phyloP scores from a whole-genome alignment of 305 asterid genomes.

The Fraxinus platypoda region DNA sequence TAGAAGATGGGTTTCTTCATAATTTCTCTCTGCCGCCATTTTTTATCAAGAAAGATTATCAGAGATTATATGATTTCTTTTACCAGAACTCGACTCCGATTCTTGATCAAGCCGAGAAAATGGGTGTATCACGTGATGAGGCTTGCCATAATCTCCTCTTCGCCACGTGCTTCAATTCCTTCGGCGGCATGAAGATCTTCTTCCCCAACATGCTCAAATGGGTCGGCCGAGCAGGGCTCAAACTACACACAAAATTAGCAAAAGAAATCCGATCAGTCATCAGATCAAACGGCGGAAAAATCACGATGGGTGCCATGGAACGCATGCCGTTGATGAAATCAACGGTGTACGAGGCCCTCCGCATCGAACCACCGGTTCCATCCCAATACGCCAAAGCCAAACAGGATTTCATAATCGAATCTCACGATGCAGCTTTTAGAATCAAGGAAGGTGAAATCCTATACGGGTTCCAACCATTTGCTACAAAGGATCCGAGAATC shows the following conservation, averaged over 20 bases:
- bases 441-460: constrained; percentile 69
- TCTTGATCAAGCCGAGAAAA: constrained; percentile 56
- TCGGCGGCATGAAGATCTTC: constrained; percentile 71
- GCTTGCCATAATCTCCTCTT: constrained; percentile 75
- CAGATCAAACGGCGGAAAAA: constrained; percentile 32
- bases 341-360: constrained; percentile 62
- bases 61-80: constrained; percentile 54
- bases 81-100: constrained; percentile 38
- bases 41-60: constrained; percentile 53
- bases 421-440: constrained; percentile 62
- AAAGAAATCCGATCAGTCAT: constrained; percentile 57
- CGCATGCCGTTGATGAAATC: constrained; percentile 76
- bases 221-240: constrained; percentile 68
- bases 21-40: constrained; percentile 58
- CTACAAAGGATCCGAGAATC: constrained; percentile 68
- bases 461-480: constrained; percentile 78
- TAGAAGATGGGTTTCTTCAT: constrained; percentile 63
- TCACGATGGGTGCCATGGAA: constrained; percentile 61
- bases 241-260: constrained; percentile 56
- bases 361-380: constrained; percentile 82
- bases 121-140: constrained; percentile 59
- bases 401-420: constrained; percentile 52
- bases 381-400: constrained; percentile 73
- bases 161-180: constrained; percentile 79
- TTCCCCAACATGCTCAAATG: constrained; percentile 75